Conservation (phyloP, 768 basidiomycete genomes). For the Kondoa subrosea region DNA sequence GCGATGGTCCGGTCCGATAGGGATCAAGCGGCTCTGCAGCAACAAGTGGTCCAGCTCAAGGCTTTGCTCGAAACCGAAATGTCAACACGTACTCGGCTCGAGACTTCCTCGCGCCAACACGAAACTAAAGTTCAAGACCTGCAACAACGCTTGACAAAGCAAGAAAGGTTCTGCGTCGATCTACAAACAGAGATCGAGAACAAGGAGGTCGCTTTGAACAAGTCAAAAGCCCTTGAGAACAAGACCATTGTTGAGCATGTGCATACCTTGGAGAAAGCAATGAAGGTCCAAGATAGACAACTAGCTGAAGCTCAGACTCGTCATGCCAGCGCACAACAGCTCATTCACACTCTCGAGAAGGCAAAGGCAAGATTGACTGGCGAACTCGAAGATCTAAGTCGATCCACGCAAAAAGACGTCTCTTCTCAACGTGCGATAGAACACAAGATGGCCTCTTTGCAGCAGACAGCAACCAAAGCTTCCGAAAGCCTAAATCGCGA, state of each 20-base stretch:
- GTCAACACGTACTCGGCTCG: conserved; percentile 54
- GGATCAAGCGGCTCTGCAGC: conserved; percentile 55
- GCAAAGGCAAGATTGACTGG: conserved; percentile 53
- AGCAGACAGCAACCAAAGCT: conserved; percentile 31
- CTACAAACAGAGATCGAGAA: conserved; percentile 62
- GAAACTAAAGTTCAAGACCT: conserved; percentile 47
- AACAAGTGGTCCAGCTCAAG: conserved; percentile 52
- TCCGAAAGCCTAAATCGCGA: conserved; percentile 22
- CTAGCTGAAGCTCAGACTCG: conserved; percentile 64
- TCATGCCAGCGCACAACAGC: conserved; percentile 51
- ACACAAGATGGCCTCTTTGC: conserved; percentile 28
- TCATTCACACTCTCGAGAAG: conserved; percentile 75
- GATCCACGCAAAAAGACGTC: conserved; percentile 35
- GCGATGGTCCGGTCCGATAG: conserved; percentile 64
- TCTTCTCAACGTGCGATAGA: conserved; percentile 15
- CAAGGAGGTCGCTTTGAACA: conserved; percentile 61
- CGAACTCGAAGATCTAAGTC: conserved; percentile 65
- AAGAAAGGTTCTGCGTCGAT: conserved; percentile 65
- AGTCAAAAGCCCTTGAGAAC: conserved; percentile 51
- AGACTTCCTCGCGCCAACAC: conserved; percentile 41
- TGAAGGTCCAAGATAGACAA: conserved; percentile 80
- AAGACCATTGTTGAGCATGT: conserved; percentile 99
- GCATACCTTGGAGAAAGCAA: conserved; percentile 87
- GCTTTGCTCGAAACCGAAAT: conserved; percentile 48
- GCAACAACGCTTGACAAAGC: conserved; percentile 52